Conservation (phyloP, 352 stramenopile species). For the Globisporangium camurandrum region DNA sequence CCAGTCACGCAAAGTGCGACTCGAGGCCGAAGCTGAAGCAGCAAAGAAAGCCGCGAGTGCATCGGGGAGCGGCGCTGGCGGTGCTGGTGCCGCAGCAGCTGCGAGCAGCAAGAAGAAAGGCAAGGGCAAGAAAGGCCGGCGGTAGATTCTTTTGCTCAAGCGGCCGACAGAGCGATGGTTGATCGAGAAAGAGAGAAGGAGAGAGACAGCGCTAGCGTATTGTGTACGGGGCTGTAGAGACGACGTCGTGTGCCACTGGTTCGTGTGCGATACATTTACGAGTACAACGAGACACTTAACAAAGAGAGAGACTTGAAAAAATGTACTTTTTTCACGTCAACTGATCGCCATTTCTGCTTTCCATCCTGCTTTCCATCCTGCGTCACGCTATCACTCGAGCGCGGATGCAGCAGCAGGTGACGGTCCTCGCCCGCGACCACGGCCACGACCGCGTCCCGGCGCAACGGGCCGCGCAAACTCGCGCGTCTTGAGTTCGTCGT, state of each 20-base stretch:
- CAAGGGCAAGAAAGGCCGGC: conserved; percentile 84
- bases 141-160: conserved; percentile 57
- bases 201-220: too few species aligned
- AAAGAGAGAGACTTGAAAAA: too few species aligned
- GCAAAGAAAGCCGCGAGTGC: conserved; percentile 30
- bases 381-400: conserved; percentile 1
- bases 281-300: too few species aligned
- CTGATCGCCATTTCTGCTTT: too few species aligned
- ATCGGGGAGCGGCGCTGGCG: conserved; percentile 23
- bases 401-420: not conserved
- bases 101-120: conserved; percentile 75
- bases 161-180: too few species aligned
- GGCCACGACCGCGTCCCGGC: conserved; percentile 49
- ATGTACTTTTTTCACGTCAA: too few species aligned
- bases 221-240: too few species aligned
- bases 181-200: too few species aligned
- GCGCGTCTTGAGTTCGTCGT: conserved; percentile 56
- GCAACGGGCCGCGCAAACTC: conserved; percentile 72
- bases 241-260: too few species aligned
- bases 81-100: conserved; percentile 17
- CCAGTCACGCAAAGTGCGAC: conserved; percentile 67
- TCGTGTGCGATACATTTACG: too few species aligned
- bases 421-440: conserved; percentile 41
- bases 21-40: conserved; percentile 62
- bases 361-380: too few species aligned